Conservation (phyloP, 192 early-diverging fungal species). For the Backusella circina region DNA sequence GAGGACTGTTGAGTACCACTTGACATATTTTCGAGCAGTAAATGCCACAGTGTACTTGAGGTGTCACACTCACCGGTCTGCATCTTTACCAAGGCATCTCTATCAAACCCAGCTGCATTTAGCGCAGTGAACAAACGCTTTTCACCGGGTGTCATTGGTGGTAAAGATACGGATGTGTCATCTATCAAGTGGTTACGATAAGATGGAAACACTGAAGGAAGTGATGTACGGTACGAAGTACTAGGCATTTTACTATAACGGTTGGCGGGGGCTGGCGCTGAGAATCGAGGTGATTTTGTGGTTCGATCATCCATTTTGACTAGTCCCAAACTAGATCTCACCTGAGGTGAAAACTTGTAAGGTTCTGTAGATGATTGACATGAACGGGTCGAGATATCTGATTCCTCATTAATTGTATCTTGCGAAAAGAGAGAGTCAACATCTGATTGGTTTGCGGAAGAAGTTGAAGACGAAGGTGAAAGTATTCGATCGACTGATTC, state of each 20-base stretch:
- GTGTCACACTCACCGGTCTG: constrained; percentile 55
- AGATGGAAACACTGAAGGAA: constrained; percentile 21
- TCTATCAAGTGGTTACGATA: constrained; percentile 29
- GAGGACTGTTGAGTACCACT: not conserved
- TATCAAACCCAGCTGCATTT: constrained; percentile 54
- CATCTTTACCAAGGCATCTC: constrained; percentile 50
- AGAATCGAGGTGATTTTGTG: constrained; percentile 12
- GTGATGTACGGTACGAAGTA: constrained; percentile 23
- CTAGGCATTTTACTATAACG: constrained; percentile 17
- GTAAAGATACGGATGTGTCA: constrained; percentile 13
- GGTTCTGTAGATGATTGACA: not conserved
- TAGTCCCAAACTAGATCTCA: constrained; percentile 13
- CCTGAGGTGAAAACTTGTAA: constrained; percentile 20
- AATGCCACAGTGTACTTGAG: constrained; percentile 65
- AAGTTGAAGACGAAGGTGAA: constrained; percentile 13
- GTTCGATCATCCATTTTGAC: not conserved
- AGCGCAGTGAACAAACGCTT: constrained; percentile 43
- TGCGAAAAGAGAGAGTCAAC: constrained; percentile 17
- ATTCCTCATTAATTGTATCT: not conserved
- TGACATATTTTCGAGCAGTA: constrained; percentile 47
- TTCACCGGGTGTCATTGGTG: constrained; percentile 45
- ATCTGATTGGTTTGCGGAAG: constrained; percentile 17
- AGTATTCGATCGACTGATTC: constrained; percentile 23
- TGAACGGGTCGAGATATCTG: not conserved
- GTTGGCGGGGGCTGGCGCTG: constrained; percentile 13